phyloP scores from a whole-genome alignment of 257 asterid species.

The Przewalskia tangutica region DNA sequence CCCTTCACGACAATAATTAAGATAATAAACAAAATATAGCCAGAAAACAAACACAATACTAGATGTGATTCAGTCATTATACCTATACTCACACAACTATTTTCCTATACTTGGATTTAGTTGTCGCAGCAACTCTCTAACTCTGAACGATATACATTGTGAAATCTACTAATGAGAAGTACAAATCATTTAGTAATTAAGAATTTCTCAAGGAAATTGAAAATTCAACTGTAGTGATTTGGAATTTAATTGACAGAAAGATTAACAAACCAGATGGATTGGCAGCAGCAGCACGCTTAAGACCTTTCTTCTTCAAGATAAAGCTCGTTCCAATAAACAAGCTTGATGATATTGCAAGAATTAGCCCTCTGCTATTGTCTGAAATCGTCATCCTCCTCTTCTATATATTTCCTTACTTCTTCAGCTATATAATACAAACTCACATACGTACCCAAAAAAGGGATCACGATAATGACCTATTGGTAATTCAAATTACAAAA shows the following conservation, averaged over 20 bases:
- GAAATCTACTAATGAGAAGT: not conserved
- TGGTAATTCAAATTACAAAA: not conserved
- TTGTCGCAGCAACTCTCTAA: not conserved
- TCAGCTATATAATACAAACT: not conserved
- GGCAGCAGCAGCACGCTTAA: slow-evolving; percentile 83
- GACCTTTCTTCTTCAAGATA: slow-evolving; percentile 92
- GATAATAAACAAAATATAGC: not conserved
- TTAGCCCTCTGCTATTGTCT: slow-evolving; percentile 69
- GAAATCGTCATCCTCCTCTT: slow-evolving; percentile 36
- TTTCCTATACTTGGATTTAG: not conserved
- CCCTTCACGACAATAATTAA: not conserved
- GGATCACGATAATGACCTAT: no score
- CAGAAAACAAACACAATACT: not conserved
- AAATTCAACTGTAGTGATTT: not conserved
- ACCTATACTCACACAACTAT: not conserved
- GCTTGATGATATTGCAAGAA: slow-evolving; percentile 82
- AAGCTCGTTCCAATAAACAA: slow-evolving; percentile 91
- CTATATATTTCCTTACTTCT: not conserved
- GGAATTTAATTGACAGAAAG: no score
- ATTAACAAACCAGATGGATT: slow-evolving; percentile 49
- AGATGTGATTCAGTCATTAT: not conserved
- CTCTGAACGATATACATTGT: not conserved
- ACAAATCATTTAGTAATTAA: not conserved
- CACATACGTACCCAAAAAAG: not conserved
- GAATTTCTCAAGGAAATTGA: not conserved